phyloP scores from a whole-genome alignment of 2,329 filamentous ascomycete species.

The Calonectria leucothoes region DNA sequence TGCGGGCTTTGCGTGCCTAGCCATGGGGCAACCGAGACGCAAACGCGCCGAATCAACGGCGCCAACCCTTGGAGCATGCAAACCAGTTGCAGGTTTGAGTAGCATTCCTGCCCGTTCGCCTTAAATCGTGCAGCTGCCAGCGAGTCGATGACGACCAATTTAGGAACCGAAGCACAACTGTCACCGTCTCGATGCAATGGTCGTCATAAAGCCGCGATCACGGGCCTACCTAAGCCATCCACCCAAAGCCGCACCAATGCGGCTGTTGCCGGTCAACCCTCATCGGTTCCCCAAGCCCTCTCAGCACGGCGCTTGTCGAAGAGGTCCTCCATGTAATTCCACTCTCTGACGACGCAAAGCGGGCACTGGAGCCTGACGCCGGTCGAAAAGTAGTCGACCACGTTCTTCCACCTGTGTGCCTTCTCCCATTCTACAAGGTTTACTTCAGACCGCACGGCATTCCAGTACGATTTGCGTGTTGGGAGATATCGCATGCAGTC shows the following conservation, averaged over 20 bases:
- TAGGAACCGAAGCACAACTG: not conserved
- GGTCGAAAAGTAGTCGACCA: constrained; percentile 29
- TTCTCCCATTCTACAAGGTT: constrained; percentile 19
- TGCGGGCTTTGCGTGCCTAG: constrained; percentile 15
- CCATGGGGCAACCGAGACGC: not conserved
- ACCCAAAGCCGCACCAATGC: not conserved
- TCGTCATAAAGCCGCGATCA: not conserved
- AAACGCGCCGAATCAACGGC: constrained; percentile 3
- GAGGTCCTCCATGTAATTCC: not conserved
- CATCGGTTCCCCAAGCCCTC: not conserved
- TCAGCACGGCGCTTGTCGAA: not conserved
- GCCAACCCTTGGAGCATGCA: constrained; percentile 3
- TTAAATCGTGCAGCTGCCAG: not conserved
- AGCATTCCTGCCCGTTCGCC: not conserved
- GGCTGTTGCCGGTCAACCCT: not conserved
- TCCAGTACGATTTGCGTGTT: constrained; percentile 38
- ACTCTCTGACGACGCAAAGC: constrained; percentile 25
- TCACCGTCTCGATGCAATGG: not conserved
- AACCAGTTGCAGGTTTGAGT: constrained; percentile 8
- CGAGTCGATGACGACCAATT: not conserved
- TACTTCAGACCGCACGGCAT: not conserved
- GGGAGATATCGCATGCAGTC: constrained; percentile 37
- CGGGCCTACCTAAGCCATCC: not conserved
- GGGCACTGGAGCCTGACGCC: constrained; percentile 38
- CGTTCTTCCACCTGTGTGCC: constrained; percentile 11